Evolutionary conservation across 2,329 filamentous ascomycete genomes (phyloP), one percentile per base, ranked within the genome.

Genomic region (Hypoxylon sp.): DNA sequence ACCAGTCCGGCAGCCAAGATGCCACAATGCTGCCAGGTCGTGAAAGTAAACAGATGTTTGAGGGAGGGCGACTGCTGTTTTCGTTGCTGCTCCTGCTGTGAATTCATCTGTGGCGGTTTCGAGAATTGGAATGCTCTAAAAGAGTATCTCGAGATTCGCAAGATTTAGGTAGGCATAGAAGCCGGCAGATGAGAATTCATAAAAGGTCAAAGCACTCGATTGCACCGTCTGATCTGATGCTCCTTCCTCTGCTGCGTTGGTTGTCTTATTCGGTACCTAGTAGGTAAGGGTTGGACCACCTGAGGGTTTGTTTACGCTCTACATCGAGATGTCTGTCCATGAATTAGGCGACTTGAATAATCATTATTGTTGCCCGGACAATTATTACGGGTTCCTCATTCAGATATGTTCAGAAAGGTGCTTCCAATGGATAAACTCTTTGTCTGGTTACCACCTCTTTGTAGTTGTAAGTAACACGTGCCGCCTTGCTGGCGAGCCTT

Each of bases 11-110:
- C 72, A 9, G 81, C 48, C 0, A 95, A 76, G 3, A 86, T 74
- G 0, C 80, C 78, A 0, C 84, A 67, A 73, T 97, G 90, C 14
- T 80, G 79, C 69, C 77, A 82, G n/a, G 82, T 86, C 0, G 89
- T 91, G 76, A 96, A 97, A 42, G 81, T 80, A 76, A 97, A 95
- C 2, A 97, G 83, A 48, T 82, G 76, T 38, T 59, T 67, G 18
- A 71, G 63, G 2, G 70, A 71, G 0, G 65, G 52, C 1, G 50
- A 24, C 11, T 55, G 51, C 6, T 55, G 40, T 46, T 16, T 9
- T 53, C 28, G 26, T 18, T 42, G 36, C 32, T 45, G 48, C 14
- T 24, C 50, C 4, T n/a, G 40, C 20, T 45, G 42, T 2, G 42
- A 36, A 22, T 64, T 46, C 36, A 52, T 51, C 16, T 16, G 16